Conservation (phyloP, 768 basidiomycete genomes). For the Terana coerulea region DNA sequence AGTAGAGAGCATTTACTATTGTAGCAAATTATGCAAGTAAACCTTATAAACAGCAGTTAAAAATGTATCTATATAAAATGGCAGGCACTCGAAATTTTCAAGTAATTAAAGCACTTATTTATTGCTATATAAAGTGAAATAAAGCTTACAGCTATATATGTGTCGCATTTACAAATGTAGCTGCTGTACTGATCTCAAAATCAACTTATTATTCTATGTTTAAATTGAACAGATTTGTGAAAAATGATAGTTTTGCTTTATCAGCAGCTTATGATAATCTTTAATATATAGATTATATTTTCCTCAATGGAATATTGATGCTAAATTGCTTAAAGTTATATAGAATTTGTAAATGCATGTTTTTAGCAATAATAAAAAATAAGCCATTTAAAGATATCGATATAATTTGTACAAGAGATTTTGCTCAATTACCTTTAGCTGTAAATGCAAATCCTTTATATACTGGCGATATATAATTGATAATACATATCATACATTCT, state of each 20-base stretch:
- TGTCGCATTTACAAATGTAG: slow-evolving; percentile 21
- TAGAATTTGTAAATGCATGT: slow-evolving; percentile 22
- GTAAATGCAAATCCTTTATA: slow-evolving; percentile 21
- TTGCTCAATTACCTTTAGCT: slow-evolving; percentile 38
- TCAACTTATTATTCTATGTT: slow-evolving; percentile 23
- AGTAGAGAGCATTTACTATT: slow-evolving; percentile 19
- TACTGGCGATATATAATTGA: slow-evolving; percentile 1
- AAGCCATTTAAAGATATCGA: too few relatives aligned
- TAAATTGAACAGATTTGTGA: background rate
- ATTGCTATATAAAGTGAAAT: slow-evolving; percentile 8
- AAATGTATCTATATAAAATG: slow-evolving; percentile 22
- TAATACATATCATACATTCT: background rate
- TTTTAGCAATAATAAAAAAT: too few relatives aligned
- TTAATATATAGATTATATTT: slow-evolving; percentile 33
- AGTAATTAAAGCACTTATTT: slow-evolving; percentile 18
- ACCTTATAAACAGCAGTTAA: slow-evolving; percentile 6
- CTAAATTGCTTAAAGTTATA: slow-evolving; percentile 27
- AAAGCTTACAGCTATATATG: slow-evolving; percentile 13
- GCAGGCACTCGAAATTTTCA: slow-evolving; percentile 22
- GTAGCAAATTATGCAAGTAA: slow-evolving; percentile 15
- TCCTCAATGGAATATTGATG: slow-evolving; percentile 46
- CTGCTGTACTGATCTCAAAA: slow-evolving; percentile 17
- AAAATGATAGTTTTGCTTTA: background rate
- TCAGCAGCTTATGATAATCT: background rate
- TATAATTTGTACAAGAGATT: slow-evolving; percentile 43